Evolutionary conservation across 371 early-diverging fungal species (phyloP).

Genomic region (Rhizopus arrhizus): DNA sequence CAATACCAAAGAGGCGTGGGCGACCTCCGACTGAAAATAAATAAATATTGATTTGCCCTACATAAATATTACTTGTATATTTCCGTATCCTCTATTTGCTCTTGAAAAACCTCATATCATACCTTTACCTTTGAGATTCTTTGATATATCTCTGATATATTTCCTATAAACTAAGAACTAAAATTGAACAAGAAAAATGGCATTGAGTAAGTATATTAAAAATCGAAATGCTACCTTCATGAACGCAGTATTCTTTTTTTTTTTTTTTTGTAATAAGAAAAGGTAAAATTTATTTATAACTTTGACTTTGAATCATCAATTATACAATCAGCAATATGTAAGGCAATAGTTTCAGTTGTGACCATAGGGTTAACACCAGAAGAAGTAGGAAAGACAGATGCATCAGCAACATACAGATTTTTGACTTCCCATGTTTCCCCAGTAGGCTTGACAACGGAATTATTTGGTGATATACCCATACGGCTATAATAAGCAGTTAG

Average conservation of each 20-base stretch:
- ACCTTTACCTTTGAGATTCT: too few species aligned
- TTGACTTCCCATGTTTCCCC: slow-evolving; percentile 80
- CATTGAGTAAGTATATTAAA: not conserved
- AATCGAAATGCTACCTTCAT: not conserved
- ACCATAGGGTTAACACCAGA: slow-evolving; percentile 82
- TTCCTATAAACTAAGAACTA: too few species aligned
- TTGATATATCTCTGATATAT: too few species aligned
- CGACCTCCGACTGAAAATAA: not conserved
- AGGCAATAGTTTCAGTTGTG: slow-evolving; percentile 50
- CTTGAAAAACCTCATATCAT: too few species aligned
- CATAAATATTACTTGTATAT: too few species aligned
- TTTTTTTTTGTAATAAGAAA: not conserved
- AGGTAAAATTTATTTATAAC: slow-evolving; percentile 10
- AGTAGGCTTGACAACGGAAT: slow-evolving; percentile 66
- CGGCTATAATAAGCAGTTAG: slow-evolving; percentile 40
- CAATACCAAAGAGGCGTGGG: not conserved
- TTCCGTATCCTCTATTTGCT: too few species aligned
- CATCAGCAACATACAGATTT: slow-evolving; percentile 74
- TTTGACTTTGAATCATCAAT: slow-evolving; percentile 13
- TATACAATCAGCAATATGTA: slow-evolving; percentile 39
- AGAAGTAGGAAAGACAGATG: slow-evolving; percentile 72
- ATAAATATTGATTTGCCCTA: too few species aligned
- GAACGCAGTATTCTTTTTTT: not conserved
- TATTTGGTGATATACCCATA: slow-evolving; percentile 63
- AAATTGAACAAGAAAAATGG: too few species aligned